These are phyloP conservation scores for Phaseolus lunatus DNA, from an alignment of 306 rosid genomes.

Conservation along the genomic window DNA sequence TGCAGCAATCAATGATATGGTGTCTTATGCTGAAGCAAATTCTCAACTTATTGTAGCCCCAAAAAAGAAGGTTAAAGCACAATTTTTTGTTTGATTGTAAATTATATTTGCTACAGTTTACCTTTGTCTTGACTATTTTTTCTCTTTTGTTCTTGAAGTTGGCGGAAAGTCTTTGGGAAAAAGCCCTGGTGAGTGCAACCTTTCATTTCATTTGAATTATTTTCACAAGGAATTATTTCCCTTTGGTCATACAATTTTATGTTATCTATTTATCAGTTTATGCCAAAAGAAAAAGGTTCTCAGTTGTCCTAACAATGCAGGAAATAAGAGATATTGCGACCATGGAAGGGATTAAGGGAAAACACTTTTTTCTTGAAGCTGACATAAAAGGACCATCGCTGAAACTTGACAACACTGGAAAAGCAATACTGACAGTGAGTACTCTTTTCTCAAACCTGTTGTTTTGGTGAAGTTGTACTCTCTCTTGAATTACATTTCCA, in stretches of 20 bases:
- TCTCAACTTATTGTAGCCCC: conserved; percentile 78
- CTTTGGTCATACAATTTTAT: not conserved
- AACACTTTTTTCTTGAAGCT: conserved; percentile 80
- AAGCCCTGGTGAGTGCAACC: conserved; percentile 76
- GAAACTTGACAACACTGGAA: conserved; percentile 93
- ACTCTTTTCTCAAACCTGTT: conserved; percentile 12
- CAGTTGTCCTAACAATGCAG: conserved; percentile 51
- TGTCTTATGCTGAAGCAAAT: conserved; percentile 83
- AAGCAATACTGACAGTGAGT: conserved; percentile 83
- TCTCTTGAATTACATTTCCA: not conserved
- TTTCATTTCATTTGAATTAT: conserved; percentile 10
- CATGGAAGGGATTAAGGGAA: conserved; percentile 75
- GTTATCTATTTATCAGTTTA: not conserved
- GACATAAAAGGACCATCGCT: conserved; percentile 88
- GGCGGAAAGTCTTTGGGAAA: conserved; percentile 84
- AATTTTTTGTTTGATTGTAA: conserved; percentile 39
- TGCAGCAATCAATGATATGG: conserved; percentile 86
- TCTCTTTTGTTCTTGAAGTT: conserved; percentile 57
- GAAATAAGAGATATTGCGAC: conserved; percentile 87
- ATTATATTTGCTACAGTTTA: conserved; percentile 20
- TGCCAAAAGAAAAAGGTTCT: conserved; percentile 40
- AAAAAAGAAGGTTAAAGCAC: conserved; percentile 70
- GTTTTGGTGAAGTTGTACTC: conserved; percentile 29
- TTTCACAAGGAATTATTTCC: conserved; percentile 14
- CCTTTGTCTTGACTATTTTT: conserved; percentile 46